A percentile compares a stretch with the other conserved stretches of the same genome.
These are phyloP conservation scores for Chloromonas sp. DNA, from an alignment of 163 green algal genomes.

Conservation along the genomic window DNA sequence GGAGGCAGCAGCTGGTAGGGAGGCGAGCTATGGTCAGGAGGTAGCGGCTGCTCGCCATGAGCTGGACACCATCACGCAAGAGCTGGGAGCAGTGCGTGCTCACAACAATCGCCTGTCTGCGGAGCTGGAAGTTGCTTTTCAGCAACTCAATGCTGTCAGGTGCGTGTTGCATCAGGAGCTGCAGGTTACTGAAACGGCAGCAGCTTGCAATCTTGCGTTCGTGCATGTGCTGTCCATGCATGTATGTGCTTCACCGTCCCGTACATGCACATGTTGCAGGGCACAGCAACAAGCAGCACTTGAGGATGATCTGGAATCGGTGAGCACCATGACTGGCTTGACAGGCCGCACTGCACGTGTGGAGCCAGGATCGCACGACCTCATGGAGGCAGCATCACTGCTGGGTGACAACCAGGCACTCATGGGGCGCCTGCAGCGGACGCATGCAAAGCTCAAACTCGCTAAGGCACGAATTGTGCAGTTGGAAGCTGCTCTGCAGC, in stretches of 20 bases:
- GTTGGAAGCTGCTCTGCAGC: not conserved
- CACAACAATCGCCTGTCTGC: not conserved
- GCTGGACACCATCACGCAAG: not conserved
- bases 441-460: not conserved
- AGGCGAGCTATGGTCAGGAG: not conserved
- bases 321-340: too few species aligned
- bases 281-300: too few species aligned
- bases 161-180: too few species aligned
- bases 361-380: too few species aligned
- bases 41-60: not conserved
- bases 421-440: not conserved
- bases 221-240: too few species aligned
- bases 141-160: too few species aligned
- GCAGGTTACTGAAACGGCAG: too few species aligned
- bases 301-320: too few species aligned
- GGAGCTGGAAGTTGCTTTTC: not conserved
- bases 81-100: not conserved
- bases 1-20: not conserved
- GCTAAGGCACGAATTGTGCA: not conserved
- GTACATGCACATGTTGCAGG: too few species aligned
- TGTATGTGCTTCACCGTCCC: too few species aligned
- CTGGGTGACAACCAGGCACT: not conserved
- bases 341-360: too few species aligned
- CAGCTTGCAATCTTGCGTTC: too few species aligned
- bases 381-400: not conserved